Base-by-base conservation (phyloP, 202 grass and related monocot genomes). In the Hordeum pubiflorum region DNA sequence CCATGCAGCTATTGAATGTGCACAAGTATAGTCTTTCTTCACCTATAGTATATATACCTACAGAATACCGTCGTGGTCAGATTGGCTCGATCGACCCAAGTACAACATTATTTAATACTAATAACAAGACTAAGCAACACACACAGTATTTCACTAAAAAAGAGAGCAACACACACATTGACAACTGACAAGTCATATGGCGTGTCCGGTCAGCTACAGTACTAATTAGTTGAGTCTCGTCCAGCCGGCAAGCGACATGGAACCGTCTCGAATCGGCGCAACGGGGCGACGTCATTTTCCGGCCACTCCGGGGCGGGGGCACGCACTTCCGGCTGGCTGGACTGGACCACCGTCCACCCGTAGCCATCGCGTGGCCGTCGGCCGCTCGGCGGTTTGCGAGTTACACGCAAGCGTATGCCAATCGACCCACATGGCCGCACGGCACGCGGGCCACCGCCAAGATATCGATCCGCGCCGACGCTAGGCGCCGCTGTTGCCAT, bases 321-420 rank as follows among this genome's bases (percentile, higher is more conserved):
- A 3, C 43, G 43, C 43, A 46, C 43, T 46, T 46, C 43, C 43
- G 13, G 14, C 13, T 11, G 69, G 4, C 37, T 40, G 43, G 44
- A 26, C 58, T 31, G 85, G 85, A 84, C 86, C 80, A 56, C 69
- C 75, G 75, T 55, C 24, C 58, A 64, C 62, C 13, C 33, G 78
- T 63, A 46, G 58, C 39, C 38, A 48, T 78, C 75, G 40, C 38
- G 39, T 63, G 75, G 15, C 14, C 82, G 57, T 81, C 59, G 59
- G 34, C 26, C 33, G 40, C 26, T 79, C 32, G 72, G 71, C 56
- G 17, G 62, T 8, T 23, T 41, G 81, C 63, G 33, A 88, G 62
- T 88, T 76, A 84, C 36, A 21, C 32, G 21, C 63, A 69, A 69
- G 48, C 48, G 14, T 40, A 39, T 24, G 22, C 40, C 4, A n/a